phyloP scores from a whole-genome alignment of 1,139 yeast genomes.

The Pichia cactophila region DNA sequence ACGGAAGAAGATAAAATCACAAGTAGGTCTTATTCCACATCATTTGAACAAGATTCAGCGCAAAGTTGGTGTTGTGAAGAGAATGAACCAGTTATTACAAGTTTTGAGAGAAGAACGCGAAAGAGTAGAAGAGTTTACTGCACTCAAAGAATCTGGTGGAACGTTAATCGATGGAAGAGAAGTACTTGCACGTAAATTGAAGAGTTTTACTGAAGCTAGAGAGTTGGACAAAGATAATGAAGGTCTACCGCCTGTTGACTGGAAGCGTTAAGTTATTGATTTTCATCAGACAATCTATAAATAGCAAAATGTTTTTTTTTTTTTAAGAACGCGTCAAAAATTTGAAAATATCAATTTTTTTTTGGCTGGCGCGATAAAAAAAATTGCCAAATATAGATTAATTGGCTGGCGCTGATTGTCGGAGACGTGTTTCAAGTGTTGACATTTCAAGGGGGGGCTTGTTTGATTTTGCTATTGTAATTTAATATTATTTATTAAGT shows the following conservation, averaged over 20 bases:
- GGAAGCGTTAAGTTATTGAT: neutral
- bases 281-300: too few relatives aligned
- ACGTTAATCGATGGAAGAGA: slow-evolving; percentile 75
- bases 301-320: neutral
- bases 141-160: slow-evolving; percentile 62
- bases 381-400: neutral
- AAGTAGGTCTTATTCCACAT: slow-evolving; percentile 32
- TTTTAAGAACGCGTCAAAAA: neutral
- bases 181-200: slow-evolving; percentile 61
- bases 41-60: slow-evolving; percentile 33
- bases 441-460: neutral
- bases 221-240: slow-evolving; percentile 75
- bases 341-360: neutral
- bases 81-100: slow-evolving; percentile 88
- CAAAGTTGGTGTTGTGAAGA: slow-evolving; percentile 16
- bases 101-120: slow-evolving; percentile 86
- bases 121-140: slow-evolving; percentile 55
- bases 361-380: neutral
- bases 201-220: slow-evolving; percentile 73
- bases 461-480: neutral
- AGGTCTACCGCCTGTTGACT: slow-evolving; percentile 64
- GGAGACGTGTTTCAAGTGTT: neutral
- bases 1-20: neutral
- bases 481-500: neutral
- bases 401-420: neutral